Conservation (phyloP, 768 basidiomycete genomes). For the Amanita exitialis region DNA sequence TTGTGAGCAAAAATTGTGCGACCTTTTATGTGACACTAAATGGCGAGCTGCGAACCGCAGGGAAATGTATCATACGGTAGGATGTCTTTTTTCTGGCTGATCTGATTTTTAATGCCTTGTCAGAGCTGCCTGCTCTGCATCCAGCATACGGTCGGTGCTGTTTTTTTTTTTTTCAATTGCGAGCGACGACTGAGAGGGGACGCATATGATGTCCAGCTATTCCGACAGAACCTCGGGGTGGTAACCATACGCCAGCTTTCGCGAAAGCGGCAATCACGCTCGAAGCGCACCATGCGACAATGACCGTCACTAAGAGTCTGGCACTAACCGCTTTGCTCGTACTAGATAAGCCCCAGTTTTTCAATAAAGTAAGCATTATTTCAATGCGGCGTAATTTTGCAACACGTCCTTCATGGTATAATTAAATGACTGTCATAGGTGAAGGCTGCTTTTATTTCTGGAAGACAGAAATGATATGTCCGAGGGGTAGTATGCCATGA, state of each 20-base stretch:
- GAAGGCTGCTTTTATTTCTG: slow-evolving; percentile 14
- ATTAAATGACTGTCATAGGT: slow-evolving; percentile 10
- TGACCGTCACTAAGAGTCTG: slow-evolving; percentile 48
- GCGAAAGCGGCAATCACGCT: slow-evolving; percentile 44
- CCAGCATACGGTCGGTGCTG: slow-evolving; percentile 43
- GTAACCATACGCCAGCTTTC: slow-evolving; percentile 71
- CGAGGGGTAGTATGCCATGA: background rate
- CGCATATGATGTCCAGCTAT: slow-evolving; percentile 35
- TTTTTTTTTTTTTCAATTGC: slow-evolving; percentile 1
- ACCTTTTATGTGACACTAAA: slow-evolving; percentile 4
- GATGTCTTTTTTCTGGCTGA: slow-evolving; percentile 8
- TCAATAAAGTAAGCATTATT: slow-evolving; percentile 31
- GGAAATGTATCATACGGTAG: slow-evolving; percentile 67
- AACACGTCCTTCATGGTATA: background rate
- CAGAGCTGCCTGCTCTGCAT: slow-evolving; percentile 55
- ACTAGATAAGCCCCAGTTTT: slow-evolving; percentile 49
- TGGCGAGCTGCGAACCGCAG: slow-evolving; percentile 16
- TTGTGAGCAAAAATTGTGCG: slow-evolving; percentile 36
- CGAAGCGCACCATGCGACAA: slow-evolving; percentile 53
- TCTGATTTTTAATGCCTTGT: slow-evolving; percentile 11
- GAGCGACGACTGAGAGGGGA: background rate
- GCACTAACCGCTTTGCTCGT: slow-evolving; percentile 54
- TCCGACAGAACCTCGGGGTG: slow-evolving; percentile 58
- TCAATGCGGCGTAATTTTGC: background rate
- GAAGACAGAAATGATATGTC: background rate